These are phyloP conservation scores for Didymella sp. DNA, from an alignment of 2,329 filamentous ascomycete species.

Conservation along the genomic window DNA sequence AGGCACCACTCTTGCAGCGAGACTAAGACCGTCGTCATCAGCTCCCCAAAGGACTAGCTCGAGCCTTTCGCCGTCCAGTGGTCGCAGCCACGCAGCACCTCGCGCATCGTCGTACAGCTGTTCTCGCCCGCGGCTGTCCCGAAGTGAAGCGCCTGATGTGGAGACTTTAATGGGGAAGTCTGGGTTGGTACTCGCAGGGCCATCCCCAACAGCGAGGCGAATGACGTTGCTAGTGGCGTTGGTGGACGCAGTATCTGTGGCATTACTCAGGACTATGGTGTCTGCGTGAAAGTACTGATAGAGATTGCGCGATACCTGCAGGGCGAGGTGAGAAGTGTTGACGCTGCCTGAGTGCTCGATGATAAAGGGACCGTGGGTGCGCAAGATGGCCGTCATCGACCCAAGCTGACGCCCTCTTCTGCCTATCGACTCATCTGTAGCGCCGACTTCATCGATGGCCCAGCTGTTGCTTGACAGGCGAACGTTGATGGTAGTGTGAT, in stretches of 20 bases:
- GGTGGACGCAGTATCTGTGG: not conserved
- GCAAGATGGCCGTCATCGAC: conserved; percentile 61
- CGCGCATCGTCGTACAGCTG: conserved; percentile 45
- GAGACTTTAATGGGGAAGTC: conserved; percentile 44
- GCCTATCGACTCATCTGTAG: conserved; percentile 22
- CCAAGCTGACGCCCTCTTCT: conserved; percentile 60
- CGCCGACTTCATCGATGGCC: not conserved
- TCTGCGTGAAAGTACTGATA: conserved; percentile 66
- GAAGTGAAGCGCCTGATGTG: conserved; percentile 27
- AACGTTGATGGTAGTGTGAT: not conserved
- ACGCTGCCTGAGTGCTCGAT: conserved; percentile 48
- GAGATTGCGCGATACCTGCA: conserved; percentile 65
- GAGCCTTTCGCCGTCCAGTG: conserved; percentile 55
- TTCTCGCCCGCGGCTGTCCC: conserved; percentile 28
- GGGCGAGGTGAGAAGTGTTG: conserved; percentile 50
- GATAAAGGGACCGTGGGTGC: conserved; percentile 55
- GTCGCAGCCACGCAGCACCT: conserved; percentile 61
- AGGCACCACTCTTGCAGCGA: conserved; percentile 62
- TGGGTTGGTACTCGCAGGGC: conserved; percentile 27
- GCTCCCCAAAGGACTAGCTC: conserved; percentile 65
- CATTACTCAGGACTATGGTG: conserved; percentile 47
- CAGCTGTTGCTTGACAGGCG: conserved; percentile 19
- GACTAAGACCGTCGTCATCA: conserved; percentile 55
- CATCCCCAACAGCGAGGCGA: conserved; percentile 43
- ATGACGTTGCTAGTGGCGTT: conserved; percentile 56